A percentile compares a stretch with the other conserved stretches of the same genome.
phyloP scores from a whole-genome alignment of 805 yeast species.

The Monosporozyma siamensis region DNA sequence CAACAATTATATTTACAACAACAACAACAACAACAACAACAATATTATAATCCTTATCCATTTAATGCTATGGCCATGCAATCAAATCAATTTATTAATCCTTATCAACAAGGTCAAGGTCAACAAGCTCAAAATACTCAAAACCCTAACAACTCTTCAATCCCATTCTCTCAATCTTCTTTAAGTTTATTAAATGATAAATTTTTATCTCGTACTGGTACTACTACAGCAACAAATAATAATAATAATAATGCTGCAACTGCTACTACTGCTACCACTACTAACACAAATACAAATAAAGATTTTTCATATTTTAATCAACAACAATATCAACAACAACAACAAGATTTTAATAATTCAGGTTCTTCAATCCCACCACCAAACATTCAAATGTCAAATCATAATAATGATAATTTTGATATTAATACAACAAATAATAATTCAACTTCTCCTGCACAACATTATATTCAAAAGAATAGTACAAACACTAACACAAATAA shows the following conservation, averaged over 20 bases:
- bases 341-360: neutral
- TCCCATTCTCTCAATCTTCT: neutral
- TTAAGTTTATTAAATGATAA: neutral
- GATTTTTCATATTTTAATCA: neutral
- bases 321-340: neutral
- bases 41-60: neutral
- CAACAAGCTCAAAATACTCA: neutral
- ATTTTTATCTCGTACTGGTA: neutral
- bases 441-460: neutral
- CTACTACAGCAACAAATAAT: too few relatives aligned
- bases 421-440: neutral
- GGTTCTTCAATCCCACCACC: neutral
- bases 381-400: too few relatives aligned
- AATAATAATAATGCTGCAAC: too few relatives aligned
- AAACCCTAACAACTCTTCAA: neutral
- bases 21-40: conserved; percentile 4
- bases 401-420: neutral
- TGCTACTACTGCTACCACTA: too few relatives aligned
- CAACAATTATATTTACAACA: conserved; percentile 4
- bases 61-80: neutral
- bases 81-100: neutral
- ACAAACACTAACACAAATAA: neutral
- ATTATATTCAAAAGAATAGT: neutral
- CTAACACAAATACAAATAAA: neutral
- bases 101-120: neutral